Evolutionary conservation across 345 rosid genomes (phyloP), one percentile per base, ranked within the genome.

Genomic region (Hypericum perforatum): DNA sequence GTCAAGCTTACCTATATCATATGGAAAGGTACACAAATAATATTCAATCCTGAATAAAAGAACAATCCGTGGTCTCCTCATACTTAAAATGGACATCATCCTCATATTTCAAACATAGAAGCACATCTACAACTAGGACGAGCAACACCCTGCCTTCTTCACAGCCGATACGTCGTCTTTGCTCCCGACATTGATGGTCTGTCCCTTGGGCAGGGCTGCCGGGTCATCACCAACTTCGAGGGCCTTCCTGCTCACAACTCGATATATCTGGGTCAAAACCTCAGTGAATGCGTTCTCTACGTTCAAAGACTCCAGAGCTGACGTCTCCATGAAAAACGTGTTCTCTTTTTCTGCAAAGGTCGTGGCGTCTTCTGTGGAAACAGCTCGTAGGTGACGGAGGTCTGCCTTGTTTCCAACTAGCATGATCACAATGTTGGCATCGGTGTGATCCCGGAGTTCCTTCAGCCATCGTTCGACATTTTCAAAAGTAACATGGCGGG

Each of bases 361-460:
- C 45, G 40, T 51, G 41, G 71, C 49, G 6, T 67, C 71, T 5
- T 61, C 71, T 0, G 60, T 37, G 29, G 45, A 11, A 22, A 67
- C 71, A 3, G 66, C 59, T n/a, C 65, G 62, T n/a, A 67, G 62
- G 58, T 67, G 71, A 11, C 66, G 71, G 13, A 61, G 62, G 38
- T 67, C 71, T 16, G 66, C 71, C 62, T 66, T 66, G 44, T 66
- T 66, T 56, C 71, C 71, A 7, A 66, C 66, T 5, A 66, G 66
- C 71, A 66, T 66, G 58, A 66, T 66, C 58, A 61, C 71, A 32
- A 60, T 66, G 65, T 66, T 61, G 41, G 65, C 49, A n/a, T 66
- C 71, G 7, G 71, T 61, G 62, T 66, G 71, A 52, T 61, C 66
- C 14, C 71, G 57, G 13, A 66, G 71, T 43, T 66, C 71, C 58